phyloP scores from a whole-genome alignment of 2,329 filamentous ascomycete species.

The Lizonia empirigonia region DNA sequence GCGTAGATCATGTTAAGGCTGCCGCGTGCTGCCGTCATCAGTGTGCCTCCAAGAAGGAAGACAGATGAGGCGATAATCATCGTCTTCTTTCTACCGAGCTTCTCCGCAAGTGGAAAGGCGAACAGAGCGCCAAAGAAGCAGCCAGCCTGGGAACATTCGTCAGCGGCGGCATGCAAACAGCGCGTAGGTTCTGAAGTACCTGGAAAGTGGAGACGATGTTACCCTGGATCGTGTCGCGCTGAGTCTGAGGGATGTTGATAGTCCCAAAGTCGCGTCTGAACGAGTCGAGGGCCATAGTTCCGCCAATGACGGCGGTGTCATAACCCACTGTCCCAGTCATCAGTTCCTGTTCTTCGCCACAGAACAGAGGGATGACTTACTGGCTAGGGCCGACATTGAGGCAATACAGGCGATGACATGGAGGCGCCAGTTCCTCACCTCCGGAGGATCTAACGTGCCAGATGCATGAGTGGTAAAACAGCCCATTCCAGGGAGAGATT shows the following conservation, averaged over 20 bases:
- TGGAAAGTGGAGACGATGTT: slow-evolving; percentile 50
- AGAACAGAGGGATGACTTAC: slow-evolving; percentile 16
- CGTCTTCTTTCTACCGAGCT: slow-evolving; percentile 56
- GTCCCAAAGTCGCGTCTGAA: slow-evolving; percentile 48
- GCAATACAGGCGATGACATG: slow-evolving; percentile 43
- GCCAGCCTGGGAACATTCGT: slow-evolving; percentile 25
- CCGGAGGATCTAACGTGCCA: slow-evolving; percentile 43
- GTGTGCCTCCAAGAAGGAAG: slow-evolving; percentile 51
- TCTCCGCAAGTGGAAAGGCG: slow-evolving; percentile 56
- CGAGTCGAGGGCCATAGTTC: slow-evolving; percentile 49
- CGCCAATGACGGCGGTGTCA: slow-evolving; percentile 48
- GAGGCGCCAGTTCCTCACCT: slow-evolving; percentile 46
- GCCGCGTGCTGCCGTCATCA: slow-evolving; percentile 48
- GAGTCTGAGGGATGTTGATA: slow-evolving; percentile 33
- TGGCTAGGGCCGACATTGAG: slow-evolving; percentile 48
- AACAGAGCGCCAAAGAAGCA: slow-evolving; percentile 50
- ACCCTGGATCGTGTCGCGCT: slow-evolving; percentile 47
- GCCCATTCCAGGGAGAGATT: slow-evolving; percentile 26
- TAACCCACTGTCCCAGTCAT: slow-evolving; percentile 35
- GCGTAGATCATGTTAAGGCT: slow-evolving; percentile 46
- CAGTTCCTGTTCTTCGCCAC: neutral
- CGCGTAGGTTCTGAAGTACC: slow-evolving; percentile 11
- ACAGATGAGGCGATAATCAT: slow-evolving; percentile 54
- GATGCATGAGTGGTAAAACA: slow-evolving; percentile 40
- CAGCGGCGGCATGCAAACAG: neutral